These are phyloP conservation scores for Boletus smithii DNA, from an alignment of 1,284 basidiomycete species.

Conservation along the genomic window DNA sequence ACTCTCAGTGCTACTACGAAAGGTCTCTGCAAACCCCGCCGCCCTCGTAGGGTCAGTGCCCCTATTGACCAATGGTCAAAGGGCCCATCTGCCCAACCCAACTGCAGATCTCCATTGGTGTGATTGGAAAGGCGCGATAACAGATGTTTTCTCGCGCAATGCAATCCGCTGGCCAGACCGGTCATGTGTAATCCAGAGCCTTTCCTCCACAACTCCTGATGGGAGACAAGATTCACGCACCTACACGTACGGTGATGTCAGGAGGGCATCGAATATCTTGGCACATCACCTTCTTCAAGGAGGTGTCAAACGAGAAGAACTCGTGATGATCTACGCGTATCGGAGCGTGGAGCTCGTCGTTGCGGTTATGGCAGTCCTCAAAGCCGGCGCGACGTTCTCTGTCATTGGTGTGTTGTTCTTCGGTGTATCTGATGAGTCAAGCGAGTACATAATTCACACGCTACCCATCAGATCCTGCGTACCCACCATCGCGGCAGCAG, in stretches of 20 bases:
- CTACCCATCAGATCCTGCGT: constrained; percentile 78
- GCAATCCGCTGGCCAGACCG: constrained; percentile 74
- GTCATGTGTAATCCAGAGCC: constrained; percentile 80
- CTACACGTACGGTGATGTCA: constrained; percentile 82
- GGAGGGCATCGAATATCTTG: constrained; percentile 84
- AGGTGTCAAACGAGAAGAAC: constrained; percentile 90
- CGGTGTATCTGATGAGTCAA: not conserved
- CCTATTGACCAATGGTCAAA: constrained; percentile 75
- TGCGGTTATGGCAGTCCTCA: constrained; percentile 95
- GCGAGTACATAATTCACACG: constrained; percentile 10
- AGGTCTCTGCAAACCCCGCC: constrained; percentile 62
- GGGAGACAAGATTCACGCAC: constrained; percentile 54
- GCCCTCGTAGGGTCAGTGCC: constrained; percentile 73
- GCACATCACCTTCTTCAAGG: constrained; percentile 87
- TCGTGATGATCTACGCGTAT: constrained; percentile 99
- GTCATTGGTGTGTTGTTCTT: constrained; percentile 76
- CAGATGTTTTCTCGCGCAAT: constrained; percentile 88
- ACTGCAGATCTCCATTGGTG: constrained; percentile 93
- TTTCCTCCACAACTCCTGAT: constrained; percentile 45
- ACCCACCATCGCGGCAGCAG: constrained; percentile 92
- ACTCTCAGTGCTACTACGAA: constrained; percentile 77
- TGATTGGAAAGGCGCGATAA: constrained; percentile 94
- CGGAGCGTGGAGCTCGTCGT: constrained; percentile 96
- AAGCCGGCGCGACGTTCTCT: constrained; percentile 96
- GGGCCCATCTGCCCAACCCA: constrained; percentile 77